Evolutionary conservation across 768 basidiomycete genomes (phyloP).

Genomic region (Rhodosporidiobolus sp.): DNA sequence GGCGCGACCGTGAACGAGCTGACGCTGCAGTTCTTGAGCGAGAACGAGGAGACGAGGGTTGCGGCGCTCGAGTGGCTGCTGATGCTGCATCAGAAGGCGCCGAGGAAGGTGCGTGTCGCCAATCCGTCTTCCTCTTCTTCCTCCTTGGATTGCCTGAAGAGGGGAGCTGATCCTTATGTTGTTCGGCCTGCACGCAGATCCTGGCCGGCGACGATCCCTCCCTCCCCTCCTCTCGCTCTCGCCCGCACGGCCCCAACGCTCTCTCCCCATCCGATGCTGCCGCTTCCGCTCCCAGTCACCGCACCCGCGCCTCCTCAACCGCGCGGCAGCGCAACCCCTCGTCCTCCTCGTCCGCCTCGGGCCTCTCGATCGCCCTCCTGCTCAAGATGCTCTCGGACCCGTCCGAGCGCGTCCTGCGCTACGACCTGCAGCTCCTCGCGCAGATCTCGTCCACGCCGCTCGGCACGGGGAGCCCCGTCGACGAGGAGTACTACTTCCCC

Average conservation of each 20-base stretch:
- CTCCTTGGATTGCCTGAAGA: neutral
- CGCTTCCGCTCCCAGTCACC: too few species aligned
- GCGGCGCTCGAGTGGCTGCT: slow-evolving; percentile 96
- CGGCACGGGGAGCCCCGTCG: slow-evolving; percentile 60
- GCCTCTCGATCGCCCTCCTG: slow-evolving; percentile 73
- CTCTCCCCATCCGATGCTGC: too few species aligned
- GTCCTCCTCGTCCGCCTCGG: slow-evolving; percentile 14
- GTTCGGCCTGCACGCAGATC: slow-evolving; percentile 63
- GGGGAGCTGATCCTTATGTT: neutral
- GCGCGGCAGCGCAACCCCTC: slow-evolving; percentile 15
- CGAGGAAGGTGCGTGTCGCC: slow-evolving; percentile 70
- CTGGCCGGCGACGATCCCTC: slow-evolving; percentile 77
- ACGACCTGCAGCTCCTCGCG: slow-evolving; percentile 89
- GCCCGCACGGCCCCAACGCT: neutral
- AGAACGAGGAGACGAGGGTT: slow-evolving; percentile 93
- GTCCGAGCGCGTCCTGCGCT: slow-evolving; percentile 96
- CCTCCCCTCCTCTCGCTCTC: neutral
- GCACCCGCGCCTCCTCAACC: neutral
- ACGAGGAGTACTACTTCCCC: slow-evolving; percentile 88
- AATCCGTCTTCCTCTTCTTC: neutral
- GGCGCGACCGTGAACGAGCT: slow-evolving; percentile 86
- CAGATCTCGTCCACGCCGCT: slow-evolving; percentile 66
- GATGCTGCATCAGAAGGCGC: slow-evolving; percentile 97
- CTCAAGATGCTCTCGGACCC: slow-evolving; percentile 93
- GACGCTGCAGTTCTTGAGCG: slow-evolving; percentile 89